A percentile compares a stretch with the other conserved stretches of the same genome.
These are phyloP conservation scores for Colletotrichum sp. DNA, from an alignment of 2,329 filamentous ascomycete genomes.

Conservation along the genomic window DNA sequence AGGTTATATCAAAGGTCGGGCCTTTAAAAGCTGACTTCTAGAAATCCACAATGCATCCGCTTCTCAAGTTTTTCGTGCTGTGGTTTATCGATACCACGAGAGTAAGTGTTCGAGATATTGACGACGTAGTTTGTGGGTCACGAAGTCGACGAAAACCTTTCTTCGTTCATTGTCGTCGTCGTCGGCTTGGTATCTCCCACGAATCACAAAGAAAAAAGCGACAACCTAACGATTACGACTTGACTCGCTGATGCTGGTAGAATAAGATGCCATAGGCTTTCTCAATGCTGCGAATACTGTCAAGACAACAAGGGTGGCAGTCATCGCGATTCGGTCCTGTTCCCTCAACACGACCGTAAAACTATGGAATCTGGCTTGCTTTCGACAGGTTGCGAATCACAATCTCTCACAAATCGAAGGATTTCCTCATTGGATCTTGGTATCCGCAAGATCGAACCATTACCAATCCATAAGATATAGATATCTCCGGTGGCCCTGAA, in stretches of 20 bases:
- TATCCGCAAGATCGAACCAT: neutral
- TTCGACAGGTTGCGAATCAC: too few species aligned
- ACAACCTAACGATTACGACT: neutral
- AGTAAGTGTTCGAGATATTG: neutral
- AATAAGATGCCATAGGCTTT: too few species aligned
- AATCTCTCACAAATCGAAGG: too few species aligned
- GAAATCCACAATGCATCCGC: accelerated
- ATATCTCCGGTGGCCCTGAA: neutral
- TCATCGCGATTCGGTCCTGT: too few species aligned
- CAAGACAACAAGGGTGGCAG: too few species aligned
- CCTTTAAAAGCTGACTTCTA: neutral
- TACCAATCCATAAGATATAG: neutral
- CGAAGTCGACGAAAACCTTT: neutral
- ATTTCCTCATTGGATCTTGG: neutral
- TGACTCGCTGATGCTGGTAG: too few species aligned
- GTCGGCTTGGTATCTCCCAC: neutral
- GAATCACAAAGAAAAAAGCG: neutral
- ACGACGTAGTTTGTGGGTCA: neutral
- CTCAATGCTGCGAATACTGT: too few species aligned
- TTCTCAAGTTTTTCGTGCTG: accelerated
- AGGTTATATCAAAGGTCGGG: accelerated
- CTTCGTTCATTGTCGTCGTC: neutral
- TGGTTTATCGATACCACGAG: neutral
- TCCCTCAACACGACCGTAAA: too few species aligned
- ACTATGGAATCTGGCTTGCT: too few species aligned